Evolutionary conservation across 768 basidiomycete species (phyloP).

Genomic region (Tricholoma sp.): DNA sequence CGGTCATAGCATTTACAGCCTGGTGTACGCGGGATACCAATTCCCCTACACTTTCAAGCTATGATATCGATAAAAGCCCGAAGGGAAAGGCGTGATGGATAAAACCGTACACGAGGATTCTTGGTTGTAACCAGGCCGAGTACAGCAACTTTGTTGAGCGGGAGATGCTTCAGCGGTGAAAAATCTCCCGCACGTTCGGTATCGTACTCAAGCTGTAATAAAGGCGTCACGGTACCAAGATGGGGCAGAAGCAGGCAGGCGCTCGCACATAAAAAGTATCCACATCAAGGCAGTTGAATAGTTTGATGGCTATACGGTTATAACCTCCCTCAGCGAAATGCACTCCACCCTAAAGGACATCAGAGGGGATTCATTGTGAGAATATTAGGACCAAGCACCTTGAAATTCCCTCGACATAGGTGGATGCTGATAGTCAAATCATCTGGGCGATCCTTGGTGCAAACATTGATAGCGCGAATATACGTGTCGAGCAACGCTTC

Average conservation of each 20-base stretch:
- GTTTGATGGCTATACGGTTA: conserved; percentile 45
- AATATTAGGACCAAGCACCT: conserved; percentile 25
- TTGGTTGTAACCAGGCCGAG: conserved; percentile 49
- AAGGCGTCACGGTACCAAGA: neutral
- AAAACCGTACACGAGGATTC: conserved; percentile 31
- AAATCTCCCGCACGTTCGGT: conserved; percentile 60
- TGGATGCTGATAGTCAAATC: conserved; percentile 56
- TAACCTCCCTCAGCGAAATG: conserved; percentile 63
- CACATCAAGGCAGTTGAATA: conserved; percentile 56
- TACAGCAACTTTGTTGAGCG: conserved; percentile 41
- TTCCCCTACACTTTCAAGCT: conserved; percentile 38
- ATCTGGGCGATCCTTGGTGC: conserved; percentile 45
- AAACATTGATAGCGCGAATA: conserved; percentile 57
- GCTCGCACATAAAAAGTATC: conserved; percentile 45
- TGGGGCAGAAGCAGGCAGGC: neutral
- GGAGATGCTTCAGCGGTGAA: conserved; percentile 47
- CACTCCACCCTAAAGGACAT: conserved; percentile 27
- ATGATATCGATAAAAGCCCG: neutral
- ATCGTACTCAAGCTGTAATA: conserved; percentile 54
- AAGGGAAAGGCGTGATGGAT: neutral
- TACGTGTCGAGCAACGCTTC: conserved; percentile 64
- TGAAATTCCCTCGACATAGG: conserved; percentile 54
- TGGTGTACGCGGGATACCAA: neutral
- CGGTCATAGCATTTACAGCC: neutral
- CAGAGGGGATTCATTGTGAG: neutral